A percentile compares a stretch with the other conserved stretches of the same genome.
phyloP scores from a whole-genome alignment of 2,329 filamentous ascomycete genomes.

The Aspergillus ruber region DNA sequence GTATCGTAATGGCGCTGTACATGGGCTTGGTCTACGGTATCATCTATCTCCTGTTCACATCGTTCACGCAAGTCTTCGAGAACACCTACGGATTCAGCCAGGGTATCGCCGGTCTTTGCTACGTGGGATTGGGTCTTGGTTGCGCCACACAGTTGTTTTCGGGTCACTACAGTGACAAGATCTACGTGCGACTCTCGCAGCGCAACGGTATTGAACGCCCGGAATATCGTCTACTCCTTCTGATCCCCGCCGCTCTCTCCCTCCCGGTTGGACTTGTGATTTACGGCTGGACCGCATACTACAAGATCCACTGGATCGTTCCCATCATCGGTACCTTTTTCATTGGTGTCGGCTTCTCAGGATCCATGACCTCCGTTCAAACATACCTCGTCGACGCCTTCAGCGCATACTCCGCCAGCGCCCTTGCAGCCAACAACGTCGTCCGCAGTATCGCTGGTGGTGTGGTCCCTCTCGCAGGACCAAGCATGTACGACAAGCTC shows the following conservation, averaged over 20 bases:
- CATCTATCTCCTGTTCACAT: conserved; percentile 40
- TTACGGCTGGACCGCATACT: conserved; percentile 45
- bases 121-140: conserved; percentile 23
- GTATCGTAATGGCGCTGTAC: conserved; percentile 4
- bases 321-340: conserved; percentile 43
- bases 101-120: conserved; percentile 19
- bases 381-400: conserved; percentile 33
- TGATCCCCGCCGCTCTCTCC: conserved; percentile 44
- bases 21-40: conserved; percentile 12
- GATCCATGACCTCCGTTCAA: conserved; percentile 16
- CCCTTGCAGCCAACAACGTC: conserved; percentile 42
- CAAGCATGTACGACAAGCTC: conserved; percentile 29
- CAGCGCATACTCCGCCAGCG: conserved; percentile 41
- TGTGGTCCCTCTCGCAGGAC: conserved; percentile 44
- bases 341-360: conserved; percentile 33
- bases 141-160: neutral
- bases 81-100: conserved; percentile 19
- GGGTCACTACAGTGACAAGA: neutral
- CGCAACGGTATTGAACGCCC: conserved; percentile 24
- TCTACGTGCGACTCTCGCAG: neutral
- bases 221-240: conserved; percentile 52
- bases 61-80: conserved; percentile 23
- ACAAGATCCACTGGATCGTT: conserved; percentile 38
- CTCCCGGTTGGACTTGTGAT: conserved; percentile 42
- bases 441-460: conserved; percentile 42